Percentiles rank a stretch among this genome's conserved stretches.
These are phyloP conservation scores for Sungouiozyma ichnusensis DNA, from an alignment of 805 yeast genomes.

Conservation along the genomic window DNA sequence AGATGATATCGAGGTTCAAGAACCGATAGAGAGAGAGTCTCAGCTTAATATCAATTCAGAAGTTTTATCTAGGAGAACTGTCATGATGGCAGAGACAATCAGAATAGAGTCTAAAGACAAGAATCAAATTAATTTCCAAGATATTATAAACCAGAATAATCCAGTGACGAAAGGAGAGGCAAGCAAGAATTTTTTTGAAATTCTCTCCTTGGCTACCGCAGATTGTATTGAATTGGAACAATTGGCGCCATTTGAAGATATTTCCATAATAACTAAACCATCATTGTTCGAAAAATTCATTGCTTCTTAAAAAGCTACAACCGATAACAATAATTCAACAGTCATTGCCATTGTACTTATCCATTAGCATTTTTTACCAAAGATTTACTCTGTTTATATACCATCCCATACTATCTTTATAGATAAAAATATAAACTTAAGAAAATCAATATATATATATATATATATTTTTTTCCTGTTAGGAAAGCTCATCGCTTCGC, in stretches of 20 bases:
- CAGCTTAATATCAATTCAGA: constrained; percentile 13
- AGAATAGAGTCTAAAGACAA: constrained; percentile 12
- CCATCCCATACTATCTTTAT: not conserved
- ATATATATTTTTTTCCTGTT: not conserved
- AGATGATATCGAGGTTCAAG: not conserved
- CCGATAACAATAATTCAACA: no score
- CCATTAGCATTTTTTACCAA: constrained; percentile 1
- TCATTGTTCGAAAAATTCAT: constrained; percentile 27
- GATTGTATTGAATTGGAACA: constrained; percentile 61
- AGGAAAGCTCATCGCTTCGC: not conserved
- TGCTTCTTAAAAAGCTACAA: constrained; percentile 1
- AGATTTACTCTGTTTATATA: not conserved
- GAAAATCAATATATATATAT: no score
- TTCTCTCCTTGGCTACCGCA: constrained; percentile 69
- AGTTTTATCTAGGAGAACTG: constrained; percentile 19
- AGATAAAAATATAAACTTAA: no score
- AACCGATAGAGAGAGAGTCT: constrained; percentile 3
- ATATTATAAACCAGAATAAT: constrained; percentile 3
- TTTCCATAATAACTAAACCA: constrained; percentile 40
- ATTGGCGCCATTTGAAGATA: constrained; percentile 47
- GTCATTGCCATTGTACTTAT: no score
- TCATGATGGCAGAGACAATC: constrained; percentile 21
- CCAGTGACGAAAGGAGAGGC: constrained; percentile 18
- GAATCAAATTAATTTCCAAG: constrained; percentile 8
- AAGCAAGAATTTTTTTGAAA: constrained; percentile 54